phyloP scores from a whole-genome alignment of 345 rosid species.

The Psidium friedrichsthalianum region DNA sequence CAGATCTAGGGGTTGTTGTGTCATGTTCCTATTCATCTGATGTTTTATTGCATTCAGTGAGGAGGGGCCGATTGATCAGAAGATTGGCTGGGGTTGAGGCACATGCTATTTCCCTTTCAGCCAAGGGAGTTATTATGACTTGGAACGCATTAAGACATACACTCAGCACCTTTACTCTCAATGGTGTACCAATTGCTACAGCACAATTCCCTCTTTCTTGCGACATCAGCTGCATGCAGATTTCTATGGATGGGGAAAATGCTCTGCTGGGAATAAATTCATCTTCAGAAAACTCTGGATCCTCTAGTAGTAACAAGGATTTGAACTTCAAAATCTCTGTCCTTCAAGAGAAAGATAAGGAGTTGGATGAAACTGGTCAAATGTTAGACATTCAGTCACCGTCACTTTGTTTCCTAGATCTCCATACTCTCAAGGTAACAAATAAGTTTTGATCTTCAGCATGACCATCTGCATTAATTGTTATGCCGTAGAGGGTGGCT shows the following conservation, averaged over 20 bases:
- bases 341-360: slow-evolving; percentile 22
- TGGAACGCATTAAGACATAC: slow-evolving; percentile 56
- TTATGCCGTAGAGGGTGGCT: neutral
- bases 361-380: slow-evolving; percentile 25
- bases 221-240: slow-evolving; percentile 70
- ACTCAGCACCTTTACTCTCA: slow-evolving; percentile 64
- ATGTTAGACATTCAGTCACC: slow-evolving; percentile 49
- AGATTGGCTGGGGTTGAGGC: slow-evolving; percentile 72
- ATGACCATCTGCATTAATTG: neutral
- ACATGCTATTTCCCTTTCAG: slow-evolving; percentile 68
- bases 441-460: neutral
- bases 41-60: slow-evolving; percentile 69
- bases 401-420: slow-evolving; percentile 72
- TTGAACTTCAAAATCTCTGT: slow-evolving; percentile 11
- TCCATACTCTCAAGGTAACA: slow-evolving; percentile 67
- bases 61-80: slow-evolving; percentile 82
- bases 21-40: slow-evolving; percentile 65
- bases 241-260: slow-evolving; percentile 65
- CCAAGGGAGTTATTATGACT: slow-evolving; percentile 69
- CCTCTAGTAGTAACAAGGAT: slow-evolving; percentile 5
- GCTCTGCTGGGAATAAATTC: slow-evolving; percentile 72
- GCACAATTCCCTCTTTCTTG: slow-evolving; percentile 60
- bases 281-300: slow-evolving; percentile 14
- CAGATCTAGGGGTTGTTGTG: slow-evolving; percentile 76
- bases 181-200: slow-evolving; percentile 53